Evolutionary conservation across 257 asterid genomes (phyloP), one percentile per base, ranked within the genome.

Genomic region (Solanum habrochaites): DNA sequence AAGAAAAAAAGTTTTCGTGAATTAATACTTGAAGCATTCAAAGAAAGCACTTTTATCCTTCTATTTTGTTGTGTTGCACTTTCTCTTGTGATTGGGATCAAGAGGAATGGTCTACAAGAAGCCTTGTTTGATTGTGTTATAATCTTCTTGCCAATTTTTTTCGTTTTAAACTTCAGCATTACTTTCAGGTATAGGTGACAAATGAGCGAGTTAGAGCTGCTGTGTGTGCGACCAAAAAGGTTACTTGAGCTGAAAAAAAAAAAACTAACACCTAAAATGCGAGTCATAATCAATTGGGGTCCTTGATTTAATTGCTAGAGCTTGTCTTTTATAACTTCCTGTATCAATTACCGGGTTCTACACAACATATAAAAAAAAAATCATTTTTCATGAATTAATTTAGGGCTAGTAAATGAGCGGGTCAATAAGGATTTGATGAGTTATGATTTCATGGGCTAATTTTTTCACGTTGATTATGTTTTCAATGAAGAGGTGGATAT

Each of bases 11-110:
- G 43, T 10, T 77, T 89, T 14, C 16, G n/a, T 12, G 45, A 14
- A 70, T 87, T 91, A n/a, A 27, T 86, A 7, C 20, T 64, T 49
- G 70, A 89, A 31, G 88, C 92, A 73, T 86, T 87, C 47, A 87
- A 70, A 35, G 89, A 92, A 86, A 47, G 88, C 3, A 87, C 93
- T 3, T 49, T 92, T 23, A 39, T 89, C 27, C 93, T 92, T 23
- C 90, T 92, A 0, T 3, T 92, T 32, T 87, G 92, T 71, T 92
- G 94, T 15, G 88, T 90, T 1, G 16, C 45, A n/a, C 92, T 92
- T 27, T 91, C 93, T 16, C 82, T 88, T 4, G 67, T 86, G 3
- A 89, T 92, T 35, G 93, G 89, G 2, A 62, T 90, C 62, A 87
- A 87, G 88, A 89, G 58, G 13, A 60, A 90, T 14, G 93, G 95